phyloP scores from a whole-genome alignment of 257 asterid species.

The Solanum pinnatisectum region DNA sequence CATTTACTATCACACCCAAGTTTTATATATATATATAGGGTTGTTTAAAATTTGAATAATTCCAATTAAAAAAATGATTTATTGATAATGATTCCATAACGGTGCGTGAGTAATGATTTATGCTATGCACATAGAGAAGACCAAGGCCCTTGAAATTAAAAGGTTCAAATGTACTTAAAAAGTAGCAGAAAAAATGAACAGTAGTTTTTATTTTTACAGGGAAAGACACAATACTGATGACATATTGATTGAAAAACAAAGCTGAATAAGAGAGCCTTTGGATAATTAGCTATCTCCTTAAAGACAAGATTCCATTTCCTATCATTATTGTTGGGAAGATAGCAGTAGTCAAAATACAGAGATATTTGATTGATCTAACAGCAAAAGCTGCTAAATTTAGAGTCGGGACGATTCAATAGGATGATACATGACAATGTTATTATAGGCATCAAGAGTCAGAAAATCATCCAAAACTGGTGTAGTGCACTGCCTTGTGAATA shows the following conservation, averaged over 20 bases:
- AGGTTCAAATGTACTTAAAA: not conserved
- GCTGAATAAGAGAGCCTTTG: not conserved
- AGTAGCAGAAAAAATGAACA: not conserved
- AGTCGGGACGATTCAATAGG: slow-evolving; percentile 50
- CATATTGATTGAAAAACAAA: not conserved
- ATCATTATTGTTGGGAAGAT: not conserved
- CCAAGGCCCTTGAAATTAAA: not conserved
- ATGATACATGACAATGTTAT: slow-evolving; percentile 52
- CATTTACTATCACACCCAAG: not conserved
- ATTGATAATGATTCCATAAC: too few relatives aligned
- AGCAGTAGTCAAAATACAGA: not conserved
- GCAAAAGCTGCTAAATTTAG: not conserved
- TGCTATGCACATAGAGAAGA: not conserved
- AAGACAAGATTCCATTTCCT: not conserved
- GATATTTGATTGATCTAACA: not conserved
- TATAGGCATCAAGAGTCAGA: slow-evolving; percentile 77
- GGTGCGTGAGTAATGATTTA: not conserved
- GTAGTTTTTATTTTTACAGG: not conserved
- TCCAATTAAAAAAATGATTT: not conserved
- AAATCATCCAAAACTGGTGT: slow-evolving; percentile 66
- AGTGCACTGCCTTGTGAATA: slow-evolving; percentile 68
- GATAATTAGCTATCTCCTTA: not conserved
- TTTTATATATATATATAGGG: not conserved
- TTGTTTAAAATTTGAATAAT: not conserved
- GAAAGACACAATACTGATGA: not conserved